phyloP scores from a whole-genome alignment of 129 eudicot genomes.

The Saussurea involucrata region DNA sequence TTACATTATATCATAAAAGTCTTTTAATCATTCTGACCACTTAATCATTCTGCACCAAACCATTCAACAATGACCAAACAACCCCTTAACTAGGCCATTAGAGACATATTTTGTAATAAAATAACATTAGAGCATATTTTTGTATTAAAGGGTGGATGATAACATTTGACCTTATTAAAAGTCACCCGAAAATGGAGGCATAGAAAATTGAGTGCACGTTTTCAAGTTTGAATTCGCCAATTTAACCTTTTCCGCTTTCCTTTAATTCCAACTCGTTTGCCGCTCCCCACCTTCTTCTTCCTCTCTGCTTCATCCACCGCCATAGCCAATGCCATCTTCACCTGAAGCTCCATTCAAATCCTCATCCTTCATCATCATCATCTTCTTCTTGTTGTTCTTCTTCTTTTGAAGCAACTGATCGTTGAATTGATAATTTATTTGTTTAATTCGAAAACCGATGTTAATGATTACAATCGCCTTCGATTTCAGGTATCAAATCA shows the following conservation, averaged over 20 bases:
- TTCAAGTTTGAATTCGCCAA: conserved; percentile 23
- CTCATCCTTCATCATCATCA: neutral
- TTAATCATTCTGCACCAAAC: too few relatives aligned
- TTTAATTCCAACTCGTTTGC: conserved; percentile 27
- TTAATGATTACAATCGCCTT: neutral
- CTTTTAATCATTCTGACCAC: too few relatives aligned
- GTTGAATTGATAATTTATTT: neutral
- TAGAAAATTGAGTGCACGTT: conserved; percentile 23
- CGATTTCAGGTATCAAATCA: neutral
- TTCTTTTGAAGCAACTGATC: neutral
- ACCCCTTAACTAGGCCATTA: too few relatives aligned
- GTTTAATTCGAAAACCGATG: neutral
- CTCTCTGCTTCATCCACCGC: neutral
- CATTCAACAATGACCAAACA: too few relatives aligned
- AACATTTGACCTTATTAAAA: conserved; percentile 16
- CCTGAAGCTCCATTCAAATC: neutral
- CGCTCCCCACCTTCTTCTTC: conserved; percentile 8
- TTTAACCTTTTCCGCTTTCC: conserved; percentile 5
- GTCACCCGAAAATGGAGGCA: neutral
- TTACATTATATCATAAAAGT: too few relatives aligned
- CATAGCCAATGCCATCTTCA: conserved; percentile 7
- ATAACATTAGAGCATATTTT: too few relatives aligned
- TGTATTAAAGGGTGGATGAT: too few relatives aligned
- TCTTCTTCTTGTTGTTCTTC: neutral
- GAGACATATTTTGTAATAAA: too few relatives aligned